Conservation (phyloP, 495 filamentous ascomycete genomes). For the Penicillium simplicissimum region DNA sequence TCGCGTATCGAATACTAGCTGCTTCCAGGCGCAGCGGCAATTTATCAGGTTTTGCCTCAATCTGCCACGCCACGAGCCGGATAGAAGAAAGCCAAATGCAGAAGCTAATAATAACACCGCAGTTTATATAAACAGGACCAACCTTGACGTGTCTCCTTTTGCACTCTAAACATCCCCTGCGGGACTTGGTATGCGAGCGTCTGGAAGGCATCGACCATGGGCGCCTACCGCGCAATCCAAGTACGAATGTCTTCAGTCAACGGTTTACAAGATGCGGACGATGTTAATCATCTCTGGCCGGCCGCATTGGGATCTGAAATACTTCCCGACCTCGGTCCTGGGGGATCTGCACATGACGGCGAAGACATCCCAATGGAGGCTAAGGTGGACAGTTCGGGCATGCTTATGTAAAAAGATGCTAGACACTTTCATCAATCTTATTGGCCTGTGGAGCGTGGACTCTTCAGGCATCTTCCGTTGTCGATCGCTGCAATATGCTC, state of each 20-base stretch:
- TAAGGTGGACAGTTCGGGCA: not conserved
- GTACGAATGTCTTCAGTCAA: not conserved
- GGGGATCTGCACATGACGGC: constrained; percentile 21
- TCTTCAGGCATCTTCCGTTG: too few species aligned
- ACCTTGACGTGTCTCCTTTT: constrained; percentile 45
- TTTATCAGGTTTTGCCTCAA: not conserved
- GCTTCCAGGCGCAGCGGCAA: not conserved
- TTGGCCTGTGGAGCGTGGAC: too few species aligned
- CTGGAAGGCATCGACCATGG: constrained; percentile 27
- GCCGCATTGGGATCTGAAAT: not conserved
- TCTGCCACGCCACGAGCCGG: not conserved
- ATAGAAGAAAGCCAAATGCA: not conserved
- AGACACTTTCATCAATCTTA: too few species aligned
- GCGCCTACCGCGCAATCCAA: constrained; percentile 1
- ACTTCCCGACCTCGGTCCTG: constrained; percentile 18
- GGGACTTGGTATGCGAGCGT: constrained; percentile 40
- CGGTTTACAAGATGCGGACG: not conserved
- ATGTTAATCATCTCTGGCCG: not conserved
- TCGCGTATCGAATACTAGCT: not conserved
- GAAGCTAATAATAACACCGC: not conserved
- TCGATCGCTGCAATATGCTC: too few species aligned
- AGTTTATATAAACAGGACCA: constrained; percentile 5
- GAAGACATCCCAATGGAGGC: constrained; percentile 6
- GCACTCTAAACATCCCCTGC: constrained; percentile 42
- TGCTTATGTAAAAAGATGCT: constrained; percentile 4